Percentiles rank a stretch among this genome's conserved stretches.
These are phyloP conservation scores for Arthrocladium fulminans DNA, from an alignment of 2,329 filamentous ascomycete genomes.

Conservation along the genomic window DNA sequence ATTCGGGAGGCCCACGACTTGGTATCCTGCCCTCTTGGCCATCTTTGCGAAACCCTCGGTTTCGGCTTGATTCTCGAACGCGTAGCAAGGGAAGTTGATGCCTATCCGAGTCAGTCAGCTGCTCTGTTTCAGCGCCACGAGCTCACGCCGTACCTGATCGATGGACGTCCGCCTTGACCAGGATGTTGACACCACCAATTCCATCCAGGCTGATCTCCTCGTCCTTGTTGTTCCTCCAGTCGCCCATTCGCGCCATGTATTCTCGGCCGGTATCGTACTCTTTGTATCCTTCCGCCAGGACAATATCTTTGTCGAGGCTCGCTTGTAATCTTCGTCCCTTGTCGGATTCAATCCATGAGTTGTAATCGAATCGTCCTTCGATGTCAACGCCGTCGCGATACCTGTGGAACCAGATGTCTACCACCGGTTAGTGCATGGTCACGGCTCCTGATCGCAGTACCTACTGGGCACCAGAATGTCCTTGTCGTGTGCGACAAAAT, in stretches of 20 bases:
- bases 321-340: constrained; percentile 68
- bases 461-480: constrained; percentile 92
- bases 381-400: constrained; percentile 75
- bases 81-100: constrained; percentile 93
- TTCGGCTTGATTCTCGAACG: constrained; percentile 98
- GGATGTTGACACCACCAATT: constrained; percentile 91
- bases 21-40: constrained; percentile 91
- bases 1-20: constrained; percentile 86
- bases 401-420: constrained; percentile 95
- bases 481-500: constrained; percentile 87
- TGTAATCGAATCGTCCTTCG: constrained; percentile 97
- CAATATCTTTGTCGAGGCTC: constrained; percentile 65
- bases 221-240: constrained; percentile 87
- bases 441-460: constrained; percentile 29
- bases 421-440: constrained; percentile 17
- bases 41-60: constrained; percentile 98
- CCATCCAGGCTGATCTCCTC: constrained; percentile 88
- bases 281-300: constrained; percentile 92
- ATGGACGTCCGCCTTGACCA: constrained; percentile 97
- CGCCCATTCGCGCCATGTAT: constrained; percentile 84
- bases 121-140: background rate
- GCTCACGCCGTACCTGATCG: constrained; percentile 59
- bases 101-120: constrained; percentile 43
- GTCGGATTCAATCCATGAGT: constrained; percentile 94
- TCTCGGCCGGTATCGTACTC: constrained; percentile 83